A percentile compares a stretch with the other conserved stretches of the same genome.
phyloP scores from a whole-genome alignment of 768 basidiomycete species.

The Amanita muscaria region DNA sequence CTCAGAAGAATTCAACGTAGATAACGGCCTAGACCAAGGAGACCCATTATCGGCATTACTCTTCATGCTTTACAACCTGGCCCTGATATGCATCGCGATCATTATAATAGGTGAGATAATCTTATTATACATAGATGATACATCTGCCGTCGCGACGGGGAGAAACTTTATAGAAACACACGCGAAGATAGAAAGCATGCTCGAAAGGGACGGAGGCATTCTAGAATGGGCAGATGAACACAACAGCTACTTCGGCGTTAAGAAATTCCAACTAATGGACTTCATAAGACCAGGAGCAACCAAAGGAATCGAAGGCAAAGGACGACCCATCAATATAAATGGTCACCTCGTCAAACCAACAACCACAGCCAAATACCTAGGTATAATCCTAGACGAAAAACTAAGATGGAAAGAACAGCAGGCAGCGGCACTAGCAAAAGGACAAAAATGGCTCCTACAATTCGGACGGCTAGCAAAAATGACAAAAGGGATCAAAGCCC shows the following conservation, averaged over 20 bases:
- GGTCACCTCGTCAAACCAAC: not conserved
- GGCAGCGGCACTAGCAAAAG: no score
- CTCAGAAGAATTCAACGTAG: slow-evolving; percentile 3
- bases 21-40: slow-evolving; percentile 11
- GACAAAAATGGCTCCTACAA: not conserved
- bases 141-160: no score
- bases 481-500: not conserved
- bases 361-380: not conserved
- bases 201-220: not conserved
- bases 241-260: not conserved
- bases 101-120: no score
- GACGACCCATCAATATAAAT: not conserved
- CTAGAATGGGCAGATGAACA: not conserved
- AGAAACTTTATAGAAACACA: no score
- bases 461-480: no score
- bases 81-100: no score
- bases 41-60: slow-evolving; percentile 9
- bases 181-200: not conserved
- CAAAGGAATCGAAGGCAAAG: not conserved
- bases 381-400: not conserved
- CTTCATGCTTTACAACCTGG: slow-evolving; percentile 8
- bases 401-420: no score
- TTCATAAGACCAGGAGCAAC: no score
- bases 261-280: slow-evolving; percentile 2
- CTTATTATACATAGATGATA: no score